Percentiles rank a stretch among this genome's conserved stretches.
Conservation (phyloP, 371 early-diverging fungal species). For the Capillidium rhysosporum region DNA sequence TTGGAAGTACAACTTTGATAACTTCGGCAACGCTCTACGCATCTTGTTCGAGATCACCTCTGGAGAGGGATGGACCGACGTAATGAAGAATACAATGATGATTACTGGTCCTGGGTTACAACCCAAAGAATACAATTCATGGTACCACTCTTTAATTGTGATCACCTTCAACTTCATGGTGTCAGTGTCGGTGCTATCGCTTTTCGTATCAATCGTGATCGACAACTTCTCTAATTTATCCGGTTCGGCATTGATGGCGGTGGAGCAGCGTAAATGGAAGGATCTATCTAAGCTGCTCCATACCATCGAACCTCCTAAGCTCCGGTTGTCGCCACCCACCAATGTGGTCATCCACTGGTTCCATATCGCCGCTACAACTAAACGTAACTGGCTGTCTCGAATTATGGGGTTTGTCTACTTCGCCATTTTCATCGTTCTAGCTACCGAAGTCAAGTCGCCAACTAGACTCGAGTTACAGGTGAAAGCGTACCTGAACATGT, state of each 20-base stretch:
- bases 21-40: slow-evolving; percentile 29
- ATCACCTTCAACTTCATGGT: slow-evolving; percentile 44
- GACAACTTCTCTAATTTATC: slow-evolving; percentile 39
- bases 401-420: neutral
- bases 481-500: neutral
- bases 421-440: neutral
- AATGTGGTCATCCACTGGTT: neutral
- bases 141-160: slow-evolving; percentile 21
- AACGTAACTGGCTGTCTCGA: neutral
- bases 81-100: slow-evolving; percentile 31
- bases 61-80: slow-evolving; percentile 53
- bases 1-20: slow-evolving; percentile 42
- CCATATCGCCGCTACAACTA: neutral
- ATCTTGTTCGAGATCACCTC: slow-evolving; percentile 43
- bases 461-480: neutral
- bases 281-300: slow-evolving; percentile 40
- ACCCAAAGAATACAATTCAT: slow-evolving; percentile 11
- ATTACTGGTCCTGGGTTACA: slow-evolving; percentile 16
- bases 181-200: slow-evolving; percentile 34
- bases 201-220: slow-evolving; percentile 48
- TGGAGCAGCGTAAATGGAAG: slow-evolving; percentile 46
- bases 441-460: neutral
- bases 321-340: slow-evolving; percentile 9
- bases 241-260: slow-evolving; percentile 42
- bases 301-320: slow-evolving; percentile 32